phyloP scores from a whole-genome alignment of 805 yeast genomes.

The Kazachstania martiniae region DNA sequence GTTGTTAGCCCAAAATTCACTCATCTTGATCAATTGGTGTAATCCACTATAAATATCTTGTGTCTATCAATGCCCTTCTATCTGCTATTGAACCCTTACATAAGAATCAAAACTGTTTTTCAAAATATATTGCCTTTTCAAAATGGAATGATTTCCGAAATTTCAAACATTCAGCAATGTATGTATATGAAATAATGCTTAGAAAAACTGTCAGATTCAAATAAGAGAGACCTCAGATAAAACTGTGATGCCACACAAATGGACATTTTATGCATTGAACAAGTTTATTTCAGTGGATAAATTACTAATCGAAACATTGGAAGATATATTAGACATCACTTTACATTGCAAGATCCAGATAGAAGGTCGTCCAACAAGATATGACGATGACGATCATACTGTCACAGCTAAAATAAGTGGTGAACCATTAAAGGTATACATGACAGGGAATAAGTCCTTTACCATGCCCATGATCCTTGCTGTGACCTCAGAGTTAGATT shows the following conservation, averaged over 20 bases:
- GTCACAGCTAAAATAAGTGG: neutral
- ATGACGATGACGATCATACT: neutral
- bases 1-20: conserved; percentile 33
- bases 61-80: too few species aligned
- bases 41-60: too few species aligned
- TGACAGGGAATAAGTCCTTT: neutral
- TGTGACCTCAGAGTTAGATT: neutral
- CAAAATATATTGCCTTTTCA: too few species aligned
- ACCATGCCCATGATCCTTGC: neutral
- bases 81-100: too few species aligned
- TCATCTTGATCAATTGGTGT: too few species aligned
- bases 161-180: too few species aligned
- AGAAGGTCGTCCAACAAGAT: too few species aligned
- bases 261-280: conserved; percentile 8
- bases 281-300: conserved; percentile 3
- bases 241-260: conserved; percentile 8
- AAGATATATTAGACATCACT: conserved; percentile 4
- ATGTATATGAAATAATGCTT: neutral
- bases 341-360: neutral
- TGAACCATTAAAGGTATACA: neutral
- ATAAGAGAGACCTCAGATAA: too few species aligned
- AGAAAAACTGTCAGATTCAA: too few species aligned
- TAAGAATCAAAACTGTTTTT: too few species aligned
- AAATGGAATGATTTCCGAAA: too few species aligned
- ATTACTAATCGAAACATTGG: conserved; percentile 3